phyloP scores from a whole-genome alignment of 2,329 filamentous ascomycete species.

The Pseudocercospora crystallina region DNA sequence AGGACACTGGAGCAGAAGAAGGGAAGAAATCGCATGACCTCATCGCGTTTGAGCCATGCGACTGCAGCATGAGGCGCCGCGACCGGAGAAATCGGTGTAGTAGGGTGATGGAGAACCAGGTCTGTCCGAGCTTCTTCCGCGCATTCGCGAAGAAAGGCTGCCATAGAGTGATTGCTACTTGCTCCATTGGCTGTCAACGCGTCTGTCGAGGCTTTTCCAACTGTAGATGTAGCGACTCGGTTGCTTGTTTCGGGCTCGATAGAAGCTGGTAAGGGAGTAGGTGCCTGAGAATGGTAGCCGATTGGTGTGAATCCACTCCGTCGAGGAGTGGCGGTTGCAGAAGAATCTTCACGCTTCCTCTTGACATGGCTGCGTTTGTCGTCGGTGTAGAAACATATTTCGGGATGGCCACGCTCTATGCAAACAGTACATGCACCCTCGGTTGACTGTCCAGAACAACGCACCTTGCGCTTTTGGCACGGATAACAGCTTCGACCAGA shows the following conservation, averaged over 20 bases:
- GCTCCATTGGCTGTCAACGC: not conserved
- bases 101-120: not conserved
- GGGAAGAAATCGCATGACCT: not conserved
- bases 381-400: not conserved
- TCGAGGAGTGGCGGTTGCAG: not conserved
- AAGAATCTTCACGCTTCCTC: not conserved
- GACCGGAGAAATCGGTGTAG: not conserved
- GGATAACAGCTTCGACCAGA: not conserved
- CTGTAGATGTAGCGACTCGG: not conserved
- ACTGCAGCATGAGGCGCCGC: not conserved
- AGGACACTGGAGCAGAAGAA: not conserved
- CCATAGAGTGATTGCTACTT: not conserved
- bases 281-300: not conserved
- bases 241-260: too few relatives aligned
- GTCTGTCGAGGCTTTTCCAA: not conserved
- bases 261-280: too few relatives aligned
- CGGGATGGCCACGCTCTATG: not conserved
- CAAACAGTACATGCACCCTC: not conserved
- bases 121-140: not conserved
- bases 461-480: not conserved
- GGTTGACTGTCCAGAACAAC: not conserved
- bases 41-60: not conserved
- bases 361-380: not conserved
- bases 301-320: not conserved
- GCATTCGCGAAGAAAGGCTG: not conserved